Evolutionary conservation across 768 basidiomycete species (phyloP).

Genomic region (Crepidotus variabilis): DNA sequence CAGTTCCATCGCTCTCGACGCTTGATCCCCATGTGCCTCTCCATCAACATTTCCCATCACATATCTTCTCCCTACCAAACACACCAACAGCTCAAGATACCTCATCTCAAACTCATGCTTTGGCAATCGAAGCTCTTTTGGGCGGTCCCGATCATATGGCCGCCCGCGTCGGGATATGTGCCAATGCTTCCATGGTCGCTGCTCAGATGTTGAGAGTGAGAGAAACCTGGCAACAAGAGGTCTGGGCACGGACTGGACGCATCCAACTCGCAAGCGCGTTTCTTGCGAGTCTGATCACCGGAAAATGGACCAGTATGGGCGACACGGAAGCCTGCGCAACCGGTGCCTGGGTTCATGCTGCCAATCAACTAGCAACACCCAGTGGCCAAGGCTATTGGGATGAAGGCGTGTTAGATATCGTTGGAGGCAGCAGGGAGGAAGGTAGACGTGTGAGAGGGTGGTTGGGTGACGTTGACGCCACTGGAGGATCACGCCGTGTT

Average conservation of each 20-base stretch:
- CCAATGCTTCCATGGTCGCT: constrained; percentile 64
- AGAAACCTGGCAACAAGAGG: constrained; percentile 74
- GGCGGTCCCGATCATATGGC: constrained; percentile 80
- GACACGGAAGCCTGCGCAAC: constrained; percentile 78
- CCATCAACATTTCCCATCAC: constrained; percentile 63
- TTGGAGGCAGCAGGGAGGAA: constrained; percentile 74
- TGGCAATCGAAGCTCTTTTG: constrained; percentile 69
- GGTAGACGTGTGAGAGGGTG: constrained; percentile 69
- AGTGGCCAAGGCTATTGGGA: constrained; percentile 65
- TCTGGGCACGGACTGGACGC: constrained; percentile 75
- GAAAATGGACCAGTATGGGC: constrained; percentile 67
- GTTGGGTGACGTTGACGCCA: constrained; percentile 79
- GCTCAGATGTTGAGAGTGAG: constrained; percentile 76
- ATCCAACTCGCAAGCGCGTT: constrained; percentile 78
- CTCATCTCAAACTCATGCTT: constrained; percentile 74
- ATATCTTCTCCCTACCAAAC: constrained; percentile 68
- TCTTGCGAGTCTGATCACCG: constrained; percentile 64
- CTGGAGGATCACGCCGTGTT: constrained; percentile 57
- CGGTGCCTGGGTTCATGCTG: constrained; percentile 74
- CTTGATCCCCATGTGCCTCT: constrained; percentile 70
- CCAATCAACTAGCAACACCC: constrained; percentile 18
- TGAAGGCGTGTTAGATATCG: constrained; percentile 70
- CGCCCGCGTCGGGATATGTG: constrained; percentile 68
- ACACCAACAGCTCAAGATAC: constrained; percentile 77
- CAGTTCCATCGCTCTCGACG: constrained; percentile 67